Evolutionary conservation across 495 filamentous ascomycete species (phyloP), one percentile per base, ranked within the genome.

Genomic region (Articulospora tetracladia): DNA sequence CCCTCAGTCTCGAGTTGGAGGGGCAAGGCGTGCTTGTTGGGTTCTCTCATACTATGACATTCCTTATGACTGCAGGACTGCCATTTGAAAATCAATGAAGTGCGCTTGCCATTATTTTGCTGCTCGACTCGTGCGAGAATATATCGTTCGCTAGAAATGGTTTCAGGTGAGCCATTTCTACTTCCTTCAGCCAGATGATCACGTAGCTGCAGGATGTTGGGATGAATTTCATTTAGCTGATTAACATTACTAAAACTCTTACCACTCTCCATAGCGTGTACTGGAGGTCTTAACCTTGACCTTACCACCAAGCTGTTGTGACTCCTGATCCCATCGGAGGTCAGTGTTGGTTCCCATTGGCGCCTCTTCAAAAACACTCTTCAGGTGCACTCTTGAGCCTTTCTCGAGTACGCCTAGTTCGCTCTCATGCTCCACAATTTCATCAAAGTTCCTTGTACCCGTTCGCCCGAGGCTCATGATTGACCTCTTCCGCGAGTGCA

Each of bases 401-500:
- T 44, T n/a, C 15, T n/a, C 39, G 15, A 44, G 39, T n/a, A 8
- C 15, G 3, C 8, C 39, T 17, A 44, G 3, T 44, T 44, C 39
- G 17, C n/a, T 44, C 39, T 44, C 39, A 17, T 44, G 10, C 10
- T 44, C 39, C 39, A 8, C 15, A 17, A 44, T 44, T 19, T 44
- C 7, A 19, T 44, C 15, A 44, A 44, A 44, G 17, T 44, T 44
- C 39, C n/a, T 44, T 7, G 30, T 6, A 6, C 30, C 30, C 15
- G 30, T 34, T n/a, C 39, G 10, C 17, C 39, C 39, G 3, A n/a
- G 7, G 15, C 39, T 44, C 39, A 7, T 44, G 11, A 28, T 15
- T 7, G 51, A 53, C 20, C 51, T 53, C 39, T 57, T 57, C n/a
- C 55, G 1, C 12, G 55, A 57, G 30, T 57, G 55, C 23, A 48